Evolutionary conservation across 2,329 filamentous ascomycete species (phyloP).

Genomic region (Diatrype stigma): DNA sequence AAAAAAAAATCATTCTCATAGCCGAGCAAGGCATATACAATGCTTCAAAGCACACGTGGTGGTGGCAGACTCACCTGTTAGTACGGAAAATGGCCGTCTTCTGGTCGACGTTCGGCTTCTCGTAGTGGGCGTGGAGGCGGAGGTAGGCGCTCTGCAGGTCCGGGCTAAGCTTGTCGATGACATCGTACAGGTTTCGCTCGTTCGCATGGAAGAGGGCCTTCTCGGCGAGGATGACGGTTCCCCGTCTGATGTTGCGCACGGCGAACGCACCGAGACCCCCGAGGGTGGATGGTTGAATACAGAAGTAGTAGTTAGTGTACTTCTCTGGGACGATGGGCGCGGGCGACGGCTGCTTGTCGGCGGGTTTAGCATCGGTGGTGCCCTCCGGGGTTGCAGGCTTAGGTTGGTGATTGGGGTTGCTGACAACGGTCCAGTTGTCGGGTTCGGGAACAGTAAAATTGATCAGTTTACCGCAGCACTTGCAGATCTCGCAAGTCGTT

Average conservation of each 20-base stretch:
- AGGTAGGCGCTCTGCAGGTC: slow-evolving; percentile 29
- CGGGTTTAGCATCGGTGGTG: no score
- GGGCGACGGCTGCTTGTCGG: no score
- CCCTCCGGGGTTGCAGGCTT: no score
- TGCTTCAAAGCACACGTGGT: neutral
- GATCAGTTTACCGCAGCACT: no score
- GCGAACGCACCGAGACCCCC: slow-evolving; percentile 48
- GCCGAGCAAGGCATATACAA: no score
- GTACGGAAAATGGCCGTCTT: slow-evolving; percentile 39
- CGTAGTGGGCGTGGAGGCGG: slow-evolving; percentile 33
- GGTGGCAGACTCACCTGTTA: slow-evolving; percentile 38
- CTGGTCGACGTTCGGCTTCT: slow-evolving; percentile 21
- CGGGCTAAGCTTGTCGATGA: slow-evolving; percentile 31
- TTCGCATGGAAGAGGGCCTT: slow-evolving; percentile 35
- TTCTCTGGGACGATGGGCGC: slow-evolving; percentile 6
- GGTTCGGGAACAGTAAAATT: no score
- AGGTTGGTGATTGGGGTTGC: no score
- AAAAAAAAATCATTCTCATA: no score
- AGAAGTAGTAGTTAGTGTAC: slow-evolving; percentile 35
- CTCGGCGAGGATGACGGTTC: slow-evolving; percentile 42
- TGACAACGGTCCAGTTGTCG: no score
- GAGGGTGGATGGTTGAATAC: slow-evolving; percentile 35
- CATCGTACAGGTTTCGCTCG: slow-evolving; percentile 24
- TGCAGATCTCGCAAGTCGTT: no score
- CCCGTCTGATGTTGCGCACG: slow-evolving; percentile 28